Conservation (phyloP, 192 early-diverging fungal species). For the Thamnidium elegans region DNA sequence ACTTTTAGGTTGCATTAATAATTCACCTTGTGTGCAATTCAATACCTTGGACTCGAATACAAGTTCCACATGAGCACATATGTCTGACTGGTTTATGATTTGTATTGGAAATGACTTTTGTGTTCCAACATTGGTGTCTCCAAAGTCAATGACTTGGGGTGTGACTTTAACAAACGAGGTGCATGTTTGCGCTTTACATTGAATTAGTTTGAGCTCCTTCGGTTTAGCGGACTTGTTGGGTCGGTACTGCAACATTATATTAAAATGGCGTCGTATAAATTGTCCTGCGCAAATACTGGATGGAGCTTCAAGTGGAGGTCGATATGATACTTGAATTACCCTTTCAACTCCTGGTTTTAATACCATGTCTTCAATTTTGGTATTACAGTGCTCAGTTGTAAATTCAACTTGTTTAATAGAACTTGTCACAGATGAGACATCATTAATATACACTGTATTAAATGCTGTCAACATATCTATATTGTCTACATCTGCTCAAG, state of each 20-base stretch:
- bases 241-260: conserved; percentile 63
- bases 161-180: conserved; percentile 87
- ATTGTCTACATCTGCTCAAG: conserved; percentile 4
- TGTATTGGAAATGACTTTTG: conserved; percentile 81
- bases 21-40: conserved; percentile 65
- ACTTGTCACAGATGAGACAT: not conserved
- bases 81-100: conserved; percentile 81
- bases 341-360: conserved; percentile 82
- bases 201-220: conserved; percentile 72
- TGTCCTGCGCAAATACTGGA: conserved; percentile 67
- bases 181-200: conserved; percentile 87
- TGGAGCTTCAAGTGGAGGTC: conserved; percentile 59
- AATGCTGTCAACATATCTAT: conserved; percentile 9
- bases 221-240: conserved; percentile 34
- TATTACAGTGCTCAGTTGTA: conserved; percentile 23
- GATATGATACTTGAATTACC: conserved; percentile 75
- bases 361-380: conserved; percentile 81
- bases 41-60: conserved; percentile 90
- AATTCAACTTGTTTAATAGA: not conserved
- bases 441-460: conserved; percentile 1
- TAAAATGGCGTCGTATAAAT: conserved; percentile 64
- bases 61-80: conserved; percentile 78
- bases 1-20: conserved; percentile 76
- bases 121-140: conserved; percentile 91
- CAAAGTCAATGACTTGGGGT: conserved; percentile 86